phyloP scores from a whole-genome alignment of 129 eudicot species.

The Arctium minus region DNA sequence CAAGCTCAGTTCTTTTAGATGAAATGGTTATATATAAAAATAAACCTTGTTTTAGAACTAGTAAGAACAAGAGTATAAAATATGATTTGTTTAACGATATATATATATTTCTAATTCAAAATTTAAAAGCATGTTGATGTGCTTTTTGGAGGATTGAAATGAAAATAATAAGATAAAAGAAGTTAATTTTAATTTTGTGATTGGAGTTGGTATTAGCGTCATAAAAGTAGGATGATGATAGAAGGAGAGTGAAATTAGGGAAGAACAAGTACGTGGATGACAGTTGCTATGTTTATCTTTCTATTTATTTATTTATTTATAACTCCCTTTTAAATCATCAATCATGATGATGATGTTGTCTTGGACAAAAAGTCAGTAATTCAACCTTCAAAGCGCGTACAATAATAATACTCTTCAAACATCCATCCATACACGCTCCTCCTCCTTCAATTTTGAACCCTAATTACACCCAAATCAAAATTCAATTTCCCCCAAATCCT shows the following conservation, averaged over 20 bases:
- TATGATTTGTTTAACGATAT: neutral
- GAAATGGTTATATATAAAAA: neutral
- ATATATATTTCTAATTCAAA: too few species aligned
- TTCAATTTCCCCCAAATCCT: neutral
- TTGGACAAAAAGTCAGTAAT: slow-evolving; percentile 11
- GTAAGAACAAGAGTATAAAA: too few species aligned
- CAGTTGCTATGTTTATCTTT: neutral
- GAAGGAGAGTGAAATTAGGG: neutral
- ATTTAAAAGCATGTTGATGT: neutral
- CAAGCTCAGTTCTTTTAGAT: too few species aligned
- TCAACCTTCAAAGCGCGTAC: slow-evolving; percentile 17
- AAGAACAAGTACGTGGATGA: neutral
- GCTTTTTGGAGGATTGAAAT: neutral
- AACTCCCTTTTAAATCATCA: too few species aligned
- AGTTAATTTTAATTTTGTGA: neutral
- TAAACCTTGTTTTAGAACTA: neutral
- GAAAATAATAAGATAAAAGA: too few species aligned
- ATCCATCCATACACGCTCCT: neutral
- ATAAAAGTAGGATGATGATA: neutral
- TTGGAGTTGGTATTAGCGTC: neutral
- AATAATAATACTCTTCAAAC: neutral
- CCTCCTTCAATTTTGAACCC: neutral
- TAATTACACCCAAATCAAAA: neutral
- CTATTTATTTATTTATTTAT: neutral
- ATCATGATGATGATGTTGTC: neutral